phyloP scores from a whole-genome alignment of 192 early-diverging fungal species.

The Gryganskiella cystojenkinii region DNA sequence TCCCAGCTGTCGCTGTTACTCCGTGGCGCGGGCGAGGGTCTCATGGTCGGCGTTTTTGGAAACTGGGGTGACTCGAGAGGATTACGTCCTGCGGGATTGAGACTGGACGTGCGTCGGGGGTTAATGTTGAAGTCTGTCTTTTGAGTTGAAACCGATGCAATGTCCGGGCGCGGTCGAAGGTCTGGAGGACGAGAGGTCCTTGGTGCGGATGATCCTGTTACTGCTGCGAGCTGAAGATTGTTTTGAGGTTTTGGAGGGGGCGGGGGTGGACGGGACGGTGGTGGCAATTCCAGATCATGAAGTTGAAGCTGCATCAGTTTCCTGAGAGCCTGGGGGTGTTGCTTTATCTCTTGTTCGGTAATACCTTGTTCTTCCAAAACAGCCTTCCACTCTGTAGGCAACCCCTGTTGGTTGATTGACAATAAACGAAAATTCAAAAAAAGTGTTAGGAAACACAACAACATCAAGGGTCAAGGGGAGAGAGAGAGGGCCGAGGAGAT shows the following conservation, averaged over 20 bases:
- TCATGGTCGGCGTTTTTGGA: conserved; percentile 2
- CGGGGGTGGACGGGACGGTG: conserved; percentile 33
- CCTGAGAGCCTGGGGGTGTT: conserved; percentile 57
- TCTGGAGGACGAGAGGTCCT: conserved; percentile 8
- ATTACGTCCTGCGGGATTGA: conserved; percentile 29
- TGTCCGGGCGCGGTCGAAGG: conserved; percentile 13
- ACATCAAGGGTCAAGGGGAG: not conserved
- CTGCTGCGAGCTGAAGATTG: conserved; percentile 6
- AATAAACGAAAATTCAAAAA: not conserved
- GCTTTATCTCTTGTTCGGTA: conserved; percentile 56
- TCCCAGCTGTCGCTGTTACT: conserved; percentile 38
- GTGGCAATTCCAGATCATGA: conserved; percentile 54
- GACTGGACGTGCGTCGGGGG: conserved; percentile 40
- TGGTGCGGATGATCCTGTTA: conserved; percentile 5
- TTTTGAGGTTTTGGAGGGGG: conserved; percentile 38
- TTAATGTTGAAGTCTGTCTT: conserved; percentile 18
- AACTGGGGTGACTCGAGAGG: conserved; percentile 20
- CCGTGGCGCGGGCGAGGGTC: conserved; percentile 15
- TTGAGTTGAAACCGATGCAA: not conserved
- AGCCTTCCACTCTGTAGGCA: conserved; percentile 61
- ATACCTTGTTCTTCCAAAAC: conserved; percentile 57
- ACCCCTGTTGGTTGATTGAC: conserved; percentile 25
- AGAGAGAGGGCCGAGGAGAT: not conserved
- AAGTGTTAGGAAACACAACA: no score
- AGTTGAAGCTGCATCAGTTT: conserved; percentile 61